Conservation (phyloP, 139 green algal genomes). For the Deuterostichococcus epilithicus region DNA sequence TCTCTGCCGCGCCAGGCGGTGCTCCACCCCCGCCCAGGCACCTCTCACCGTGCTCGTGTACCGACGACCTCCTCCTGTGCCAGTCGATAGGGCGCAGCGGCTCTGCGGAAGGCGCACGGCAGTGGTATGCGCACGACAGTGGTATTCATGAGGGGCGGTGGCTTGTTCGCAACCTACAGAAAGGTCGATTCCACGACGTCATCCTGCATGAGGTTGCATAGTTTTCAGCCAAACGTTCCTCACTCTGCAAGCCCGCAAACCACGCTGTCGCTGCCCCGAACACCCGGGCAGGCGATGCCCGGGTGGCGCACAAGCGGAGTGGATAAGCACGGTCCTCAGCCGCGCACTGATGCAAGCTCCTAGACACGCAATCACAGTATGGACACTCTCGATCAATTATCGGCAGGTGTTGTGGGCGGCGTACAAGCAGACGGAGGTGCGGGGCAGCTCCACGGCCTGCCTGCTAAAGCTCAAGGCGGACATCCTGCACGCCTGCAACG, state of each 20-base stretch:
- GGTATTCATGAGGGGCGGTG: too few relatives aligned
- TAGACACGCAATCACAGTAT: neutral
- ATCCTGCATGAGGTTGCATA: too few relatives aligned
- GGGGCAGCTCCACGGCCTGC: slow-evolving; percentile 79
- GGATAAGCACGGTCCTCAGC: neutral
- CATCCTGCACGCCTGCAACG: slow-evolving; percentile 71
- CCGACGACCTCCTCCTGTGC: neutral
- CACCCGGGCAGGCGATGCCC: slow-evolving; percentile 36
- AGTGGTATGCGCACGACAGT: too few relatives aligned
- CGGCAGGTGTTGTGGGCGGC: slow-evolving; percentile 2
- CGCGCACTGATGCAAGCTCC: too few relatives aligned
- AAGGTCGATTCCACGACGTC: too few relatives aligned
- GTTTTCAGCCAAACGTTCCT: too few relatives aligned
- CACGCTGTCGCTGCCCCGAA: too few relatives aligned
- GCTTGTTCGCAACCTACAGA: too few relatives aligned
- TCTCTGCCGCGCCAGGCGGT: neutral
- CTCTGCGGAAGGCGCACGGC: slow-evolving; percentile 50
- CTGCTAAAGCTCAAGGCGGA: slow-evolving; percentile 67
- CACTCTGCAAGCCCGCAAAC: too few relatives aligned
- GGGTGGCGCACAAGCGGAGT: neutral
- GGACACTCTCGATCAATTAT: neutral
- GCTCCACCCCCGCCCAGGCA: neutral
- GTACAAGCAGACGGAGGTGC: slow-evolving; percentile 16
- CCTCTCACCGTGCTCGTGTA: neutral
- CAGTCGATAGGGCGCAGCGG: slow-evolving; percentile 31